phyloP scores from a whole-genome alignment of 495 filamentous ascomycete genomes.

The Ascobolus immersus region DNA sequence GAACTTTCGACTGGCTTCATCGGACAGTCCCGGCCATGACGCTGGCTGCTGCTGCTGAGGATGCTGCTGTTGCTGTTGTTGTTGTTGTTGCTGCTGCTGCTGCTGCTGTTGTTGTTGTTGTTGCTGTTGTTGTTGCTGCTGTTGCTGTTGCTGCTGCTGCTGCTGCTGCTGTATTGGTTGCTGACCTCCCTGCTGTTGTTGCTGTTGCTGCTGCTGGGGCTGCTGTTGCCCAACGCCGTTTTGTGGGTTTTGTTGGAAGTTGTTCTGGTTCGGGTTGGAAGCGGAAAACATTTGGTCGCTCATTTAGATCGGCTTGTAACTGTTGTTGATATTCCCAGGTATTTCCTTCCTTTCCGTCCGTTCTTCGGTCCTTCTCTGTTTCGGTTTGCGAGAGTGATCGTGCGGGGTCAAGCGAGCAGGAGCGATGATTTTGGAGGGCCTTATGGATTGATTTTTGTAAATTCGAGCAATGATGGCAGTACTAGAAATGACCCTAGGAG shows the following conservation, averaged over 20 bases:
- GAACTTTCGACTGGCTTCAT: no score
- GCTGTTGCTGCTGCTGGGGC: conserved; percentile 7
- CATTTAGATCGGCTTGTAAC: conserved; percentile 6
- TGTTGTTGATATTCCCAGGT: conserved; percentile 3
- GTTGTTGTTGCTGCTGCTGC: conserved; percentile 5
- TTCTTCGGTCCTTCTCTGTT: background rate
- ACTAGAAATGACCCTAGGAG: no score
- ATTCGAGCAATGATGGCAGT: no score
- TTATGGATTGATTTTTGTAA: no score
- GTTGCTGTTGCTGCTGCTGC: conserved; percentile 15
- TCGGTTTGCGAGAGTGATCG: no score
- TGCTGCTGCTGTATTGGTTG: conserved; percentile 6
- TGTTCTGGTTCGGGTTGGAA: no score
- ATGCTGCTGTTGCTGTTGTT: conserved; percentile 8
- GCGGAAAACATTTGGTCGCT: conserved; percentile 8
- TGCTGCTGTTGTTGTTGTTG: conserved; percentile 5
- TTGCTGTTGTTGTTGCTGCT: conserved; percentile 8
- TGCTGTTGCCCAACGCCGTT: conserved; percentile 3
- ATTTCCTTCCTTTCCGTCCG: conserved; percentile 1
- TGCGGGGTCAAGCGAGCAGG: no score
- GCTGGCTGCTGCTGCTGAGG: conserved; percentile 12
- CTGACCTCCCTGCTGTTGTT: conserved; percentile 7
- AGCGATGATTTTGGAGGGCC: no score
- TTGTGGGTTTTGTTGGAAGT: conserved; percentile 9
- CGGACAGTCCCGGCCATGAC: no score